Base-by-base conservation (phyloP, 202 grass and related monocot species). In the Musa balbisiana region DNA sequence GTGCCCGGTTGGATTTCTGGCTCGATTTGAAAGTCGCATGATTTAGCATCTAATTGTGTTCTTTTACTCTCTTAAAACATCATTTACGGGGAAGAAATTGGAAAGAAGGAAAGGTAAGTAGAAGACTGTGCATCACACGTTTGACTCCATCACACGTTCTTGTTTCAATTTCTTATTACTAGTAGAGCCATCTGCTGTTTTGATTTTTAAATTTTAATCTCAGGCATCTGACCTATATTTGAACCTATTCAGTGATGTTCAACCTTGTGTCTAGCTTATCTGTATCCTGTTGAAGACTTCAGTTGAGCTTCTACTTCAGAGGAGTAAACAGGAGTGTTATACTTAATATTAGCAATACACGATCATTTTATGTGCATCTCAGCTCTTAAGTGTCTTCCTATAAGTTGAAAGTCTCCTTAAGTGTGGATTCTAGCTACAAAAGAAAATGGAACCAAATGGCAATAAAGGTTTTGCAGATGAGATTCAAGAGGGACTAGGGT, bases 401-500 rank as follows among this genome's bases (percentile, higher is more conserved):
- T 17, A 70, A 51, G 43, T n/a, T 49, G 49, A 50, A 14, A 16
- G 55, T 50, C 27, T n/a, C 16, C 1, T 20, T 69, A 11, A 20
- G 16, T 69, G 17, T 1, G 17, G 33, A 51, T 51, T 11, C 6
- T 51, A 51, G 19, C 17, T 70, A 20, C 67, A 70, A n/a, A 70
- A 70, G 67, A 12, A 12, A 73, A 93, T 93, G 91, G 83, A 67
- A 68, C 75, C 78, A 62, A 80, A 87, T 65, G 85, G 72, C 58
- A 78, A 82, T 51, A 85, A 77, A 78, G 80, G 72, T 67, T 15
- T 82, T 53, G 83, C 82, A 73, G 50, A 81, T 71, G 87, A 84
- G 21, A 82, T 56, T 85, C 72, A 84, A 73, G 78, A 49, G 64
- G 56, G 65, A 70, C 43, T 52, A 71, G 82, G 86, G 16, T 43